phyloP scores from a whole-genome alignment of 2,329 filamentous ascomycete genomes.

The Whalleya microplaca region DNA sequence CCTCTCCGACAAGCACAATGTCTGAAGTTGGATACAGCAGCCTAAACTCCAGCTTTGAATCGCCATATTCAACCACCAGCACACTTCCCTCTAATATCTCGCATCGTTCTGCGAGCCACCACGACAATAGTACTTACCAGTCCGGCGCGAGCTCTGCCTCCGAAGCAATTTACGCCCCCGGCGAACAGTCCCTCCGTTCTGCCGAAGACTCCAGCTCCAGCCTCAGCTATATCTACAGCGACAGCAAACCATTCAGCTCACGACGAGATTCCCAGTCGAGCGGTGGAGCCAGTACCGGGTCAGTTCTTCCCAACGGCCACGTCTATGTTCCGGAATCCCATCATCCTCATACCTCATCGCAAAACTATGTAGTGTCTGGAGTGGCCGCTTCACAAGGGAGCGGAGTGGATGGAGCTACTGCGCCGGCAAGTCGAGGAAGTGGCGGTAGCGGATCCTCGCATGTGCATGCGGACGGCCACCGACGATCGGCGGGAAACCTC shows the following conservation, averaged over 20 bases:
- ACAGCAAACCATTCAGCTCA: constrained; percentile 27
- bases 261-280: constrained; percentile 32
- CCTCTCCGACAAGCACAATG: constrained; percentile 27
- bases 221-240: constrained; percentile 35
- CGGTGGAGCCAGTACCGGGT: constrained; percentile 24
- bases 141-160: constrained; percentile 9
- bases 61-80: constrained; percentile 24
- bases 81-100: constrained; percentile 22
- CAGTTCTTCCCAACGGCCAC: constrained; percentile 39
- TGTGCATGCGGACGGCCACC: constrained; percentile 32
- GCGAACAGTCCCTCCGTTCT: constrained; percentile 26
- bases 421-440: constrained; percentile 21
- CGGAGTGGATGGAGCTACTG: constrained; percentile 20
- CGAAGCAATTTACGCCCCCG: constrained; percentile 26
- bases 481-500: constrained; percentile 38
- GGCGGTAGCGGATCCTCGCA: constrained; percentile 31
- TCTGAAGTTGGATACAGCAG: constrained; percentile 36
- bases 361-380: constrained; percentile 28
- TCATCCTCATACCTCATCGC: constrained; percentile 24
- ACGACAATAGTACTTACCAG: constrained; percentile 22
- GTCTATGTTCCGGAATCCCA: constrained; percentile 39
- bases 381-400: constrained; percentile 17
- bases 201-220: constrained; percentile 26
- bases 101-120: constrained; percentile 23
- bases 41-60: constrained; percentile 30